Conservation (phyloP, 352 stramenopile genomes). For the Blastocystis sp. region DNA sequence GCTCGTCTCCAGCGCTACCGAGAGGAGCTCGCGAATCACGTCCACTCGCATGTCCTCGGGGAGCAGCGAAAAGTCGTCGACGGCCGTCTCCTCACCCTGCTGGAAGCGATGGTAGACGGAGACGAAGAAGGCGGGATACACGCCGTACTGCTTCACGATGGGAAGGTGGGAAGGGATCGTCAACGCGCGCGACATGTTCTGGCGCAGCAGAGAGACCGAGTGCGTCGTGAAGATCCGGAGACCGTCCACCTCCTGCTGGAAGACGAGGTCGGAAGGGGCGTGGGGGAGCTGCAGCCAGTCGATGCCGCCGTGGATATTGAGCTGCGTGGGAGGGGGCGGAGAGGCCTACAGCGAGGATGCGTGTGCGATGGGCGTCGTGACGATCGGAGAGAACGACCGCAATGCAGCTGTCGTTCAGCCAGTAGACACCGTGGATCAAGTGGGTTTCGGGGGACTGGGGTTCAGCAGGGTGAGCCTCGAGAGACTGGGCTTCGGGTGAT, state of each 20-base stretch:
- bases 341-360: slow-evolving; percentile 8
- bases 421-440: slow-evolving; percentile 13
- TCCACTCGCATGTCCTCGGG: background rate
- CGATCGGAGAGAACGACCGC: slow-evolving; percentile 23
- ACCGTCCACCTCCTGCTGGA: slow-evolving; percentile 49
- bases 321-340: background rate
- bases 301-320: slow-evolving; percentile 37
- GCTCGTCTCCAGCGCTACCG: background rate
- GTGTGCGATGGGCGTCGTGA: background rate
- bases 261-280: background rate
- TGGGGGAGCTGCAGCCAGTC: background rate
- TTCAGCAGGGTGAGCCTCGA: background rate
- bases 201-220: background rate
- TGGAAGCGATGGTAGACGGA: background rate
- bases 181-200: slow-evolving; percentile 24
- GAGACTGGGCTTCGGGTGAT: background rate
- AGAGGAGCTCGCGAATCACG: background rate
- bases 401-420: slow-evolving; percentile 34
- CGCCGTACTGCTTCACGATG: background rate
- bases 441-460: background rate
- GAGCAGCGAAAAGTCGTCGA: background rate
- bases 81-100: background rate
- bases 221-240: slow-evolving; percentile 2
- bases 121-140: slow-evolving; percentile 42
- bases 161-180: slow-evolving; percentile 2